A percentile compares a stretch with the other conserved stretches of the same genome.
These are phyloP conservation scores for Pleurotus sapidus DNA, from an alignment of 768 basidiomycete genomes.

Conservation along the genomic window DNA sequence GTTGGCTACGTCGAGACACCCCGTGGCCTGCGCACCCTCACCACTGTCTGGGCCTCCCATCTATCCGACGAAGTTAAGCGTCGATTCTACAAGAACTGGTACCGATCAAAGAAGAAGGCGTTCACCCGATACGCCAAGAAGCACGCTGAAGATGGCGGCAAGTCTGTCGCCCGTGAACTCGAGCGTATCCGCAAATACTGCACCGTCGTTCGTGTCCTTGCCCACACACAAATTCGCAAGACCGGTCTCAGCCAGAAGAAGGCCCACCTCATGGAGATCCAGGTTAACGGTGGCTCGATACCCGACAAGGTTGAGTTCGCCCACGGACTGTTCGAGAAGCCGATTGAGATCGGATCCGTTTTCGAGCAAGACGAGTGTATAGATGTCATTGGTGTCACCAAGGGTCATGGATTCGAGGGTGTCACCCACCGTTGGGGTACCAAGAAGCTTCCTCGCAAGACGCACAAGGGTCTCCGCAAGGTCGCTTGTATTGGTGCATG, in stretches of 20 bases:
- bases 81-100: conserved; percentile 99
- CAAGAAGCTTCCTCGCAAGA: conserved; percentile 98
- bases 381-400: conserved; percentile 97
- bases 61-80: conserved; percentile 97
- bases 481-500: conserved; percentile 98
- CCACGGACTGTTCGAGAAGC: conserved; percentile 94
- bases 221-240: conserved; percentile 98
- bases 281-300: conserved; percentile 95
- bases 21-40: conserved; percentile 96
- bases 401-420: conserved; percentile 99
- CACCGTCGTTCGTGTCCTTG: conserved; percentile 98
- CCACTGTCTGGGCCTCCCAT: conserved; percentile 98
- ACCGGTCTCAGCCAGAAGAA: conserved; percentile 98
- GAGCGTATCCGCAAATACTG: conserved; percentile 99
- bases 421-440: conserved; percentile 99
- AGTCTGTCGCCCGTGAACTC: conserved; percentile 90
- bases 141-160: conserved; percentile 92
- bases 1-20: conserved; percentile 99
- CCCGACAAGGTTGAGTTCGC: conserved; percentile 98
- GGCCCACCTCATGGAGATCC: conserved; percentile 99
- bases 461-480: conserved; percentile 99
- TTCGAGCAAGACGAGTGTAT: conserved; percentile 98
- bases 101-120: conserved; percentile 99
- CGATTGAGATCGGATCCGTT: conserved; percentile 76
- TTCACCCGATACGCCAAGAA: conserved; percentile 99